Evolutionary conservation across 257 asterid species (phyloP).

Genomic region (Avicennia marina): DNA sequence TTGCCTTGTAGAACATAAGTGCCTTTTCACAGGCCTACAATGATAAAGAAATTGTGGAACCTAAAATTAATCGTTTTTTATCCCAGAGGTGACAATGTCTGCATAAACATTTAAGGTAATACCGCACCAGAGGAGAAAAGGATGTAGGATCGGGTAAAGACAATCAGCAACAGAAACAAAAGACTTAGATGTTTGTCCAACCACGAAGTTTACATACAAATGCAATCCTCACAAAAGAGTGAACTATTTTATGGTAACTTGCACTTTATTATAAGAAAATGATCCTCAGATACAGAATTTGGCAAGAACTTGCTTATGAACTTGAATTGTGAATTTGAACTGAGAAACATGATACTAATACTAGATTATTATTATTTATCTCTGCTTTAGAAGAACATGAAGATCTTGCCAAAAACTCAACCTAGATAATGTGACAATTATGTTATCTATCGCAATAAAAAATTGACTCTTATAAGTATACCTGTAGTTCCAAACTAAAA

Average conservation of each 20-base stretch:
- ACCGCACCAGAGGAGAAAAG: too few relatives aligned
- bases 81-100: not conserved
- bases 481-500: too few relatives aligned
- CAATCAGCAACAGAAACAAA: slow-evolving; percentile 3
- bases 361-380: not conserved
- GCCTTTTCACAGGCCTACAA: slow-evolving; percentile 81
- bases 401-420: slow-evolving; percentile 7
- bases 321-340: not conserved
- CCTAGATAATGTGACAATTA: slow-evolving; percentile 2
- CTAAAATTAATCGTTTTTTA: slow-evolving; percentile 1
- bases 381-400: slow-evolving; percentile 4
- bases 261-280: not conserved
- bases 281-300: not conserved
- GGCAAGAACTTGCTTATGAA: not conserved
- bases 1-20: slow-evolving; percentile 28
- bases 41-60: slow-evolving; percentile 6
- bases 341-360: not conserved
- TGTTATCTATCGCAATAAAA: not conserved
- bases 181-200: not conserved
- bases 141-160: not conserved
- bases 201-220: not conserved
- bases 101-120: too few relatives aligned
- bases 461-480: slow-evolving; percentile 4
- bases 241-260: not conserved
- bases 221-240: slow-evolving; percentile 2